Percentiles rank a stretch among this genome's conserved stretches.
Conservation (phyloP, 2,329 filamentous ascomycete genomes). For the Diaporthe vexans region DNA sequence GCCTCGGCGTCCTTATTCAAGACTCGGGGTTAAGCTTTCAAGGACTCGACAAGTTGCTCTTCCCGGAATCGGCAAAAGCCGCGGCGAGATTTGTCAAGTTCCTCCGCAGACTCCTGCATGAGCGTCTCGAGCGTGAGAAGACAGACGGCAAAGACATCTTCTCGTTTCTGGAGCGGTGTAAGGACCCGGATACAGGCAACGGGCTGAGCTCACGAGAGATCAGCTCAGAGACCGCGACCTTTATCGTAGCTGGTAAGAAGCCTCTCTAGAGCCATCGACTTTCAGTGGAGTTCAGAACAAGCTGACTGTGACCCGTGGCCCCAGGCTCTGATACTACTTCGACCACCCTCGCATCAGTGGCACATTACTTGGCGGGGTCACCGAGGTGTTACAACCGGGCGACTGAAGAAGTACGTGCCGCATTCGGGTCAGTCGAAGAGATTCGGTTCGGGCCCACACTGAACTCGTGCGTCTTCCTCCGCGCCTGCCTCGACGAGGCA, state of each 20-base stretch:
- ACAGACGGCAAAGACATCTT: conserved; percentile 61
- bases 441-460: not conserved
- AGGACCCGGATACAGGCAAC: conserved; percentile 60
- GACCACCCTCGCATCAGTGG: not conserved
- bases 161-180: conserved; percentile 60
- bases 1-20: not conserved
- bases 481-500: conserved; percentile 55
- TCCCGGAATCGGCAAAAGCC: not conserved
- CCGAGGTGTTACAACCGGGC: not conserved
- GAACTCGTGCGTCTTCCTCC: conserved; percentile 53
- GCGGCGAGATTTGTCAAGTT: not conserved
- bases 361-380: not conserved
- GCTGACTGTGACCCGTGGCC: not conserved
- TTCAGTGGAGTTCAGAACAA: no score
- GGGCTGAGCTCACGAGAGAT: conserved; percentile 58
- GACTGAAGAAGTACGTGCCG: not conserved
- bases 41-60: not conserved
- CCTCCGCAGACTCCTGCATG: not conserved
- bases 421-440: not conserved
- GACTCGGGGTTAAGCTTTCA: not conserved
- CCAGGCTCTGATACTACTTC: not conserved
- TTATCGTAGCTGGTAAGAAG: conserved; percentile 50
- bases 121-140: not conserved
- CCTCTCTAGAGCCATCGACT: conserved; percentile 46
- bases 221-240: conserved; percentile 58